These are phyloP conservation scores for Nevesoporus exiguus DNA, from an alignment of 768 basidiomycete genomes.

Conservation along the genomic window DNA sequence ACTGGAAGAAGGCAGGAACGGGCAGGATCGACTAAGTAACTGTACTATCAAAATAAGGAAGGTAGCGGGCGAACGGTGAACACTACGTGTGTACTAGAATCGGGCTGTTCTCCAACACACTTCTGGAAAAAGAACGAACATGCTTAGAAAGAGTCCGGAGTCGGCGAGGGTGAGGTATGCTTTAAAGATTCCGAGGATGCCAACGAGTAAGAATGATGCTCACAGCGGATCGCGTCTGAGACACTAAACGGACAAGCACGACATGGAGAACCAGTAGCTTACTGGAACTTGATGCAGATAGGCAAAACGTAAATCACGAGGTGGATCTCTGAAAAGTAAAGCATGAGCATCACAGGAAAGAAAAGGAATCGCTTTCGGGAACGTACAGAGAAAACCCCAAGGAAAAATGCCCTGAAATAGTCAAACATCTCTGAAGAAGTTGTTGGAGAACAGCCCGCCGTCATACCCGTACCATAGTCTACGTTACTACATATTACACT, in stretches of 20 bases:
- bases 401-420: slow-evolving; percentile 92
- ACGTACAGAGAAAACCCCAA: slow-evolving; percentile 88
- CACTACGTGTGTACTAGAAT: too few species aligned
- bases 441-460: too few species aligned
- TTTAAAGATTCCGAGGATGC: slow-evolving; percentile 82
- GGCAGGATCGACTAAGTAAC: too few species aligned
- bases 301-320: slow-evolving; percentile 79
- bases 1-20: too few species aligned
- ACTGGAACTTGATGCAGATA: slow-evolving; percentile 87
- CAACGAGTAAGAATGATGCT: slow-evolving; percentile 70
- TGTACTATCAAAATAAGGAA: too few species aligned
- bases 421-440: slow-evolving; percentile 99
- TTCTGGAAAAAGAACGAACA: slow-evolving; percentile 83
- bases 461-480: too few species aligned
- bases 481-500: too few species aligned
- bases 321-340: slow-evolving; percentile 56
- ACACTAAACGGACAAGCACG: not conserved
- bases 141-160: slow-evolving; percentile 78
- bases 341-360: not conserved
- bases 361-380: not conserved
- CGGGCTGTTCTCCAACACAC: too few species aligned
- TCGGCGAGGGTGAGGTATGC: slow-evolving; percentile 90
- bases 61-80: too few species aligned
- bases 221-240: slow-evolving; percentile 81
- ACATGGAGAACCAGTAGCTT: slow-evolving; percentile 19